Conservation (phyloP, 2,329 filamentous ascomycete genomes). For the Lecanosticta acicola region DNA sequence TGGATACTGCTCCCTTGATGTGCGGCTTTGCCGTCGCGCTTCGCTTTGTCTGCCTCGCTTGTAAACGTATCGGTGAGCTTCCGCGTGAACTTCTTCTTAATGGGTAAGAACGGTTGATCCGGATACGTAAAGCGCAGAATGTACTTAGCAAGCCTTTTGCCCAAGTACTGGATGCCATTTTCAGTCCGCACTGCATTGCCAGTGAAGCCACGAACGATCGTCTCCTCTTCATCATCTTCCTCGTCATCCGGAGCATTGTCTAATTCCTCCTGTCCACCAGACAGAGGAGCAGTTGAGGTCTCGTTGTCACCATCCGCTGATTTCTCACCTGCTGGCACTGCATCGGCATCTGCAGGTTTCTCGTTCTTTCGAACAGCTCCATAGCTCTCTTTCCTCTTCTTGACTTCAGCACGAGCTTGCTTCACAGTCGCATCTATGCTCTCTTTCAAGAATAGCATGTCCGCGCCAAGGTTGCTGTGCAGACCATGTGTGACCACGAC, state of each 20-base stretch:
- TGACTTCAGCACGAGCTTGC: constrained; percentile 66
- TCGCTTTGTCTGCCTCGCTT: constrained; percentile 39
- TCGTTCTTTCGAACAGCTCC: no score
- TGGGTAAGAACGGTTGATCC: constrained; percentile 79
- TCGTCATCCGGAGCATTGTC: constrained; percentile 50
- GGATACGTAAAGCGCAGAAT: constrained; percentile 87
- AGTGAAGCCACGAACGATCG: constrained; percentile 83
- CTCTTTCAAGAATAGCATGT: constrained; percentile 97
- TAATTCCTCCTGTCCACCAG: constrained; percentile 47
- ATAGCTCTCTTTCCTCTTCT: constrained; percentile 47
- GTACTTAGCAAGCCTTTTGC: constrained; percentile 88
- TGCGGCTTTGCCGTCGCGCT: constrained; percentile 41
- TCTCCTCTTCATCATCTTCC: constrained; percentile 70
- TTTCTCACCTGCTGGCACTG: constrained; percentile 5
- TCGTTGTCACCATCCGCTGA: constrained; percentile 11
- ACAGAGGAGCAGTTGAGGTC: constrained; percentile 43
- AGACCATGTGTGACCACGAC: constrained; percentile 90
- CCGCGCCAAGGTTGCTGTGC: constrained; percentile 90
- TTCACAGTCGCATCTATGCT: constrained; percentile 81
- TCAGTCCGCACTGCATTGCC: constrained; percentile 90
- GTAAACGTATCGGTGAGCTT: constrained; percentile 47
- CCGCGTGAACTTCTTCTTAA: constrained; percentile 49
- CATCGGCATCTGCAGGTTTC: constrained; percentile 7
- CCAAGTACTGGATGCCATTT: constrained; percentile 91
- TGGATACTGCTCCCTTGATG: constrained; percentile 61